Base-by-base conservation (phyloP, 768 basidiomycete genomes). In the Phylloporus arenicola region DNA sequence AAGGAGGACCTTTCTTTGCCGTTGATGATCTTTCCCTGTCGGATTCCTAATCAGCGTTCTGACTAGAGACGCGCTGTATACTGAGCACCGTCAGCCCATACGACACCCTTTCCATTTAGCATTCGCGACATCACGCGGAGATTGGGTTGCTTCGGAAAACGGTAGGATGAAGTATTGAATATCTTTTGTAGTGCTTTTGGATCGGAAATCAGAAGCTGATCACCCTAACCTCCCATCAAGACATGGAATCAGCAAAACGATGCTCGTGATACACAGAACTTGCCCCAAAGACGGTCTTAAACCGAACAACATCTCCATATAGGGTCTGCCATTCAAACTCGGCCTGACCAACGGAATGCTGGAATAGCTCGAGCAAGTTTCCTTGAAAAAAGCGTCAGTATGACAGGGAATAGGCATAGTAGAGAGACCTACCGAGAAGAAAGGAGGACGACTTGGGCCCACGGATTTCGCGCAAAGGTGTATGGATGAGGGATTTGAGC, bases 1-100 rank as follows among this genome's bases (percentile, higher is more conserved):
- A 40, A 77, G 65, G 73, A 81, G 72, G 14, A 80, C 68, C 53
- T 68, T 77, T 50, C 77, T 65, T 43, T 82, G 80, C 45, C 80
- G 71, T 54, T 67, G 76, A 51, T 82, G 81, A 24, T 64, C 72
- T 22, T 71, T 62, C 3, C 72, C 65, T 66, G 31, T 19, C 25
- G 20, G 25, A n/a, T 22, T 30, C 3, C 39, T 24, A n/a, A 31
- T 24, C 38, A 35, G n/a, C n/a, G n/a, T n/a, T n/a, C n/a, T n/a
- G n/a, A n/a, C n/a, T n/a, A n/a, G n/a, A n/a, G n/a, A 6, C 27
- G 27, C 27, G 6, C 27, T 31, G 38, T 2, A 12, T 24, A 24
- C 11, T 69, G 70, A 25, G 6, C 6, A 27, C 31, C 14, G 5
- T 1, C 68, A 64, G 74, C 71, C 71, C 72, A 75, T 5, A 59